These are phyloP conservation scores for Botrytis porri DNA, from an alignment of 2,329 filamentous ascomycete genomes.

Conservation along the genomic window DNA sequence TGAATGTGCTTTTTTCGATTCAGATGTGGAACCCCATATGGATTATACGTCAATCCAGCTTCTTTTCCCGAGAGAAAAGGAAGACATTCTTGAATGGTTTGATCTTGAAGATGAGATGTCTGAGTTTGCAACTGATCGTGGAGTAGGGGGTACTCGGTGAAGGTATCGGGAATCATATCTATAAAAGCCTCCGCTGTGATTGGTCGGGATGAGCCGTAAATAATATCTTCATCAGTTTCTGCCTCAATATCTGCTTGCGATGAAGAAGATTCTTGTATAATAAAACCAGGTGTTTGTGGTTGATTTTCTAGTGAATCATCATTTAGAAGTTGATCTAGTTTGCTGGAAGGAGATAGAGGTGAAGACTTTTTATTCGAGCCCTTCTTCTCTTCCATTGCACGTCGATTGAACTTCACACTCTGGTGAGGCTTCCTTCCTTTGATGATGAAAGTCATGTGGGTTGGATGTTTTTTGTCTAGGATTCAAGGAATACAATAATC, in stretches of 20 bases:
- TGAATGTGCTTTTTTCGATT: constrained; percentile 58
- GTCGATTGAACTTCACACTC: constrained; percentile 35
- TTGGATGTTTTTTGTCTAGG: constrained; percentile 2
- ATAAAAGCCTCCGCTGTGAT: constrained; percentile 21
- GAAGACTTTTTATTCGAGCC: constrained; percentile 6
- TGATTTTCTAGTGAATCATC: constrained; percentile 22
- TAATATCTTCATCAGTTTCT: constrained; percentile 11
- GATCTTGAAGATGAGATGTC: constrained; percentile 65
- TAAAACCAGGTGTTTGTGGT: constrained; percentile 21
- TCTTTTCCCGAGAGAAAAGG: constrained; percentile 60
- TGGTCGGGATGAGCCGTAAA: constrained; percentile 22
- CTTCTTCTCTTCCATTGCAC: constrained; percentile 24
- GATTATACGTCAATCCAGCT: constrained; percentile 56
- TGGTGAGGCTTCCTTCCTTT: constrained; percentile 35
- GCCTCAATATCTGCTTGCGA: constrained; percentile 20
- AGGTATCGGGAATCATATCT: constrained; percentile 51
- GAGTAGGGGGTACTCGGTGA: constrained; percentile 58
- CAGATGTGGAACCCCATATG: constrained; percentile 71
- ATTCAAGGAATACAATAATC: constrained; percentile 8
- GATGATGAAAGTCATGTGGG: constrained; percentile 36
- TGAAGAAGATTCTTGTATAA: constrained; percentile 25
- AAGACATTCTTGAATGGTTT: constrained; percentile 66
- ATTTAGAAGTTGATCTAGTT: constrained; percentile 20
- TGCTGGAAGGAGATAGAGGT: constrained; percentile 21
- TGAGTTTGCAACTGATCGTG: constrained; percentile 64